Percentiles rank a stretch among this genome's conserved stretches.
Evolutionary conservation across 1,284 basidiomycete genomes (phyloP).

Genomic region (Tranzscheliella williamsii): DNA sequence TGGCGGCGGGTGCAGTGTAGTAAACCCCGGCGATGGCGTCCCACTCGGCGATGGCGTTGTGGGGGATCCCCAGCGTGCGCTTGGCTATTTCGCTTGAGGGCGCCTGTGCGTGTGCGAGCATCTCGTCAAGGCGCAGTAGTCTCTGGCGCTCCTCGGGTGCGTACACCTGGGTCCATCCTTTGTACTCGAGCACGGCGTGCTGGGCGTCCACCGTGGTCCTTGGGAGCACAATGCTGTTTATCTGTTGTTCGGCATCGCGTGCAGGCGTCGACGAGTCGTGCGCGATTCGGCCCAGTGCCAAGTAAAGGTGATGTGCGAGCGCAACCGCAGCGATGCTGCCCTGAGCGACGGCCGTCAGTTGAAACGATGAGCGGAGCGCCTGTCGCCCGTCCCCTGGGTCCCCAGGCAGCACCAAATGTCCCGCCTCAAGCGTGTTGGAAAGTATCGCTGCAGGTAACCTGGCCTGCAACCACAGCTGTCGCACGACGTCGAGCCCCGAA

Average conservation of each 20-base stretch:
- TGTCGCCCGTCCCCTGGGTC: conserved; percentile 4
- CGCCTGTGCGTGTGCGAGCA: not conserved
- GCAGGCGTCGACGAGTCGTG: not conserved
- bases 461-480: conserved; percentile 14
- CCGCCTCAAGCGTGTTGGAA: conserved; percentile 3
- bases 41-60: conserved; percentile 14
- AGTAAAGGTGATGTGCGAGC: conserved; percentile 2
- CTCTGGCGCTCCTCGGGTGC: not conserved
- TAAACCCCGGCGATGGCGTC: conserved; percentile 18
- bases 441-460: conserved; percentile 1
- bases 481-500: conserved; percentile 1
- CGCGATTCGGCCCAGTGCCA: not conserved
- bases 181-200: conserved; percentile 17
- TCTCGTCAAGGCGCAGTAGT: not conserved
- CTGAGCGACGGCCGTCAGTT: conserved; percentile 20
- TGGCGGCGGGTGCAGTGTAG: not conserved
- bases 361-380: conserved; percentile 10
- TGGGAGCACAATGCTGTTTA: conserved; percentile 1
- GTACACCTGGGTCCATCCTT: conserved; percentile 7
- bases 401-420: conserved; percentile 1
- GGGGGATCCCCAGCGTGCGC: conserved; percentile 1
- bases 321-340: conserved; percentile 4
- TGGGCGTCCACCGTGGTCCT: conserved; percentile 9
- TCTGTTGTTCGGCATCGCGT: not conserved
- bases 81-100: conserved; percentile 1